Percentiles rank a stretch among this genome's conserved stretches.
Evolutionary conservation across 2,329 filamentous ascomycete genomes (phyloP).

Genomic region (Thielaviopsis ethacetica): DNA sequence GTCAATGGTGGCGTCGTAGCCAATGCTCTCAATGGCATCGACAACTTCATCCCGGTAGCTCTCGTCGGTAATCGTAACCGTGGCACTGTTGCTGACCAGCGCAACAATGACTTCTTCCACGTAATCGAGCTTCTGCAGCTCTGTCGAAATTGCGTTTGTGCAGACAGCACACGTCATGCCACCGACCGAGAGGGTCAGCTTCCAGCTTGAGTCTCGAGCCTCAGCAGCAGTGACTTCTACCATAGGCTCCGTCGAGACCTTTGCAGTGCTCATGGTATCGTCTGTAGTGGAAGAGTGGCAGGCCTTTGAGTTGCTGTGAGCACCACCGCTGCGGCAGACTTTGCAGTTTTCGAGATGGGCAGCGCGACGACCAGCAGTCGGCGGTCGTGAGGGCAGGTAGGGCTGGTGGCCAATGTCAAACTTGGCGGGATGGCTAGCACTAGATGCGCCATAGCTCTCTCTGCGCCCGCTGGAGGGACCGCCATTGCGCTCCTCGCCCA

Average conservation of each 20-base stretch:
- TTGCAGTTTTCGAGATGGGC: conserved; percentile 24
- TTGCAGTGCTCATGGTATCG: background rate
- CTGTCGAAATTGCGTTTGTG: conserved; percentile 42
- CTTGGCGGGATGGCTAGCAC: background rate
- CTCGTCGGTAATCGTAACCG: conserved; percentile 33
- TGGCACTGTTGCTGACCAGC: conserved; percentile 50
- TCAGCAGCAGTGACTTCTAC: conserved; percentile 3
- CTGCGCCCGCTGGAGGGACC: background rate
- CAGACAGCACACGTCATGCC: conserved; percentile 65
- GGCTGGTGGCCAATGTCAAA: background rate
- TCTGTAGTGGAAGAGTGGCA: background rate
- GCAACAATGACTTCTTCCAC: conserved; percentile 44
- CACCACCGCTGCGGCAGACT: conserved; percentile 17
- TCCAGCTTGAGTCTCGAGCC: conserved; percentile 21
- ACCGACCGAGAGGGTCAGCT: conserved; percentile 41
- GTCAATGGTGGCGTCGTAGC: conserved; percentile 48
- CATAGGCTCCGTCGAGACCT: conserved; percentile 2
- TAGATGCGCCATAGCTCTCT: background rate
- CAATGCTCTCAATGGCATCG: conserved; percentile 41
- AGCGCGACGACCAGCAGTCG: conserved; percentile 1
- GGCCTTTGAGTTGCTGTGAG: background rate
- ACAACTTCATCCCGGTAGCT: conserved; percentile 20
- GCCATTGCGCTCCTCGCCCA: background rate
- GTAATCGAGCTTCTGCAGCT: conserved; percentile 32
- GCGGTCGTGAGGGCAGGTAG: conserved; percentile 10